Evolutionary conservation across 2,329 filamentous ascomycete species (phyloP), one percentile per base, ranked within the genome.

Genomic region (Mycogone perniciosa): DNA sequence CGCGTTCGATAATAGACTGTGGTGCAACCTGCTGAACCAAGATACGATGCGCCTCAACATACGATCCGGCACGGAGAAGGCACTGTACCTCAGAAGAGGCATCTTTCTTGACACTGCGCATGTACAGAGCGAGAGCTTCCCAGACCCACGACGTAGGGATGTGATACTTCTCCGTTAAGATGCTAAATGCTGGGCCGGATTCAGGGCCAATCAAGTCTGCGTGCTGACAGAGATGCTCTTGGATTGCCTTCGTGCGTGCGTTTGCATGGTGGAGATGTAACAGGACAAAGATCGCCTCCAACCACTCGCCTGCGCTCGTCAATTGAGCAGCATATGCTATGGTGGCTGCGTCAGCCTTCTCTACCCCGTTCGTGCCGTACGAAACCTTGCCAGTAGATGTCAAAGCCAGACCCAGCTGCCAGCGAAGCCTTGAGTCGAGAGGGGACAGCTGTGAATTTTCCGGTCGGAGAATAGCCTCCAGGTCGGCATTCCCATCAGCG

Each of bases 11-110:
- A 56, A 99, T 80, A 8, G 89, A 82, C 30, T 79, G 76, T 0
- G 93, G 93, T 0, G 88, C 93, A 31, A 97, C 90, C 57, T 86
- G 79, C 56, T 82, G 81, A 54, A 86, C 81, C 48, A 99, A 85
- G 1, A 92, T 88, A 30, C 83, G 80, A 68, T 97, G 93, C 0
- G 93, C 93, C 64, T 93, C 88, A 31, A 82, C 76, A 67, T 84
- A 87, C 39, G 88, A 83, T 37, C 80, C 79, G 2, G 90, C 92
- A 44, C 83, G 82, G 53, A 97, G 78, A 9, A 99, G 82, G 61
- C 85, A 93, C 49, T 85, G 78, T 7, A 92, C 87, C 67, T 96
- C 89, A 5, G 76, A 74, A 42, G 76, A 77, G 8, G 86, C 76
- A 64, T 91, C 82, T 56, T 83, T 81, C 61, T 79, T 81, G 43